phyloP scores from a whole-genome alignment of 1,139 yeast species.

The Blastobotrys arbuscula region DNA sequence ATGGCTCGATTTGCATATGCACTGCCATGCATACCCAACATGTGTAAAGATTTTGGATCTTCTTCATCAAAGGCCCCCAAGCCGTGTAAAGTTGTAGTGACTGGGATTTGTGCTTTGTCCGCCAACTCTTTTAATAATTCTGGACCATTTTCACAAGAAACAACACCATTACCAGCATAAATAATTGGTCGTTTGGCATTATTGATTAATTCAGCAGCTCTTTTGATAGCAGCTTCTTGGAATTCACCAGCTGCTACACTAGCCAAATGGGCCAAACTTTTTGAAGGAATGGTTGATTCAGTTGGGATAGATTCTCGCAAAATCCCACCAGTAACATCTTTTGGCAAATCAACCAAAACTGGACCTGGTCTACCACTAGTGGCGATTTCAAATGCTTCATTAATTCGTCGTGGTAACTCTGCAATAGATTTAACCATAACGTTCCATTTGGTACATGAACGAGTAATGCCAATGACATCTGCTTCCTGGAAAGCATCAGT shows the following conservation, averaged over 20 bases:
- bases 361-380: conserved; percentile 97
- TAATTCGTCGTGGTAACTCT: conserved; percentile 90
- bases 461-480: conserved; percentile 91
- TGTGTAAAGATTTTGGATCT: conserved; percentile 84
- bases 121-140: conserved; percentile 71
- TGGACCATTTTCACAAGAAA: conserved; percentile 80
- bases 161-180: conserved; percentile 88
- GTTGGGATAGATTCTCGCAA: conserved; percentile 84
- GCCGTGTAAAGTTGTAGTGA: conserved; percentile 91
- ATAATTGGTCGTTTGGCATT: conserved; percentile 81
- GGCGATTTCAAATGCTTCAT: conserved; percentile 97
- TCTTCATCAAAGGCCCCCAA: conserved; percentile 92
- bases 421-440: conserved; percentile 95
- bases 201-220: conserved; percentile 75
- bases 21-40: conserved; percentile 98
- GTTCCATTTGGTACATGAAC: conserved; percentile 98
- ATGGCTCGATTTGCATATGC: conserved; percentile 94
- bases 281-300: conserved; percentile 76
- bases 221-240: conserved; percentile 65
- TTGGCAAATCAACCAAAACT: conserved; percentile 93
- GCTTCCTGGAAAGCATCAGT: conserved; percentile 99
- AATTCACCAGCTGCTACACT: conserved; percentile 68
- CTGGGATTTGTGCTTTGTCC: conserved; percentile 89
- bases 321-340: conserved; percentile 93
- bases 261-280: conserved; percentile 67